These are phyloP conservation scores for Strobilomyces dryophilus DNA, from an alignment of 768 basidiomycete genomes.

Conservation along the genomic window DNA sequence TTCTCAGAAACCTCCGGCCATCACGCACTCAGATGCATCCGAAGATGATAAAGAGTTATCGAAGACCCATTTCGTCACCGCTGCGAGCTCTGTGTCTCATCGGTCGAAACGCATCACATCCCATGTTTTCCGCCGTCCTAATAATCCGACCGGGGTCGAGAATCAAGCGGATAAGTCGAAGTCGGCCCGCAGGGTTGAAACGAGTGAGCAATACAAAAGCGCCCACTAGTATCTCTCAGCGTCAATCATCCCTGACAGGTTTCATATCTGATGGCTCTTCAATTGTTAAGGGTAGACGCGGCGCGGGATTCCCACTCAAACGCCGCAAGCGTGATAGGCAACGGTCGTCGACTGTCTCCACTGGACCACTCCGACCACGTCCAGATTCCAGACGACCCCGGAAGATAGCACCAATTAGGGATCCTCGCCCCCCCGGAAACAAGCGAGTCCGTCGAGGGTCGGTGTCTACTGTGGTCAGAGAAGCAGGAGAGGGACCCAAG, in stretches of 20 bases:
- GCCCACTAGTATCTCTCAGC: neutral
- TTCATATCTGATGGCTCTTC: neutral
- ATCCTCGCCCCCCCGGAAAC: neutral
- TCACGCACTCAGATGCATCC: constrained; percentile 19
- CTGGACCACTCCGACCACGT: neutral
- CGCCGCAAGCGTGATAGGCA: neutral
- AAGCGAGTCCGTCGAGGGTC: constrained; percentile 15
- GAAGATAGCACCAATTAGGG: neutral
- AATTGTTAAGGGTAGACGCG: neutral
- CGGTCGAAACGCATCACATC: constrained; percentile 12
- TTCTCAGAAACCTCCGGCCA: constrained; percentile 17
- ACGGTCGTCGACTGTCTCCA: neutral
- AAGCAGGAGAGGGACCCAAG: neutral
- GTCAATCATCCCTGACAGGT: neutral
- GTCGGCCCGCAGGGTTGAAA: neutral
- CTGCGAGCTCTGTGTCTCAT: constrained; percentile 1
- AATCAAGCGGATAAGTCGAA: neutral
- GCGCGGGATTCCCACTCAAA: neutral
- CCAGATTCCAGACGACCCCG: neutral
- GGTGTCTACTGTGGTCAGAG: neutral
- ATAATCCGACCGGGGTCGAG: neutral
- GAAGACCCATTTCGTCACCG: neutral
- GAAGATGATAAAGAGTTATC: constrained; percentile 17
- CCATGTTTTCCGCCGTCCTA: neutral
- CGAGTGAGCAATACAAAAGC: neutral